Evolutionary conservation across 2,329 filamentous ascomycete genomes (phyloP).

Genomic region (Fusarium anthophilum): DNA sequence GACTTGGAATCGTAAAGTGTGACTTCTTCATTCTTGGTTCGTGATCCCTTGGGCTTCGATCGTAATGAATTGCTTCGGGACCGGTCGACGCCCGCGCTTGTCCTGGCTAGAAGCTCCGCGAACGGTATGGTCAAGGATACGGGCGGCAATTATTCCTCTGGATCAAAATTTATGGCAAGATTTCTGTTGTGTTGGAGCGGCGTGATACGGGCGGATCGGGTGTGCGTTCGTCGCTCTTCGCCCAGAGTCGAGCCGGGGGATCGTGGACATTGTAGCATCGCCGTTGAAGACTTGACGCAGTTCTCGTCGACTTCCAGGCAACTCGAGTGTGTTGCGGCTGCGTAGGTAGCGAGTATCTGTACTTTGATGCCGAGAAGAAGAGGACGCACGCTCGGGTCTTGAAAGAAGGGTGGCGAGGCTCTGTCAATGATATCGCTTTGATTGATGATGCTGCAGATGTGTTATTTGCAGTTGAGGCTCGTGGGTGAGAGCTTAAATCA

Average conservation of each 20-base stretch:
- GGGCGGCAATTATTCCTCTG: rapidly evolving
- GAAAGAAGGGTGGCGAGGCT: too few relatives aligned
- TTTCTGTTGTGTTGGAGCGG: background rate
- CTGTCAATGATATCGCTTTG: too few relatives aligned
- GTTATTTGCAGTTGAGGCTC: too few relatives aligned
- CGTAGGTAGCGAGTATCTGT: too few relatives aligned
- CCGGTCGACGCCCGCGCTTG: background rate
- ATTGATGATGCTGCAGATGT: rapidly evolving
- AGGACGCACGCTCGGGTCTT: too few relatives aligned
- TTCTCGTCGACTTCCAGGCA: background rate
- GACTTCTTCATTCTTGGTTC: background rate
- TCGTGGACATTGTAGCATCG: background rate
- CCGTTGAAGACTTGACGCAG: background rate
- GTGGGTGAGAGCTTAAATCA: too few relatives aligned
- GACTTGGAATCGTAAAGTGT: rapidly evolving
- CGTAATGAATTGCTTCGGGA: background rate
- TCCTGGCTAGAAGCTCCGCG: background rate
- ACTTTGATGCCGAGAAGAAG: too few relatives aligned
- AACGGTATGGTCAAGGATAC: background rate
- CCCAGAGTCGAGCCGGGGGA: background rate
- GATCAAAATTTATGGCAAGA: rapidly evolving
- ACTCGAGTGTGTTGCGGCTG: too few relatives aligned
- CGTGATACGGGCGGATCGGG: background rate
- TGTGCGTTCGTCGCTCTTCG: background rate
- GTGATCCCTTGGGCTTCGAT: background rate